These are phyloP conservation scores for Nectriaceae sp. DNA, from an alignment of 2,329 filamentous ascomycete genomes.

Conservation along the genomic window DNA sequence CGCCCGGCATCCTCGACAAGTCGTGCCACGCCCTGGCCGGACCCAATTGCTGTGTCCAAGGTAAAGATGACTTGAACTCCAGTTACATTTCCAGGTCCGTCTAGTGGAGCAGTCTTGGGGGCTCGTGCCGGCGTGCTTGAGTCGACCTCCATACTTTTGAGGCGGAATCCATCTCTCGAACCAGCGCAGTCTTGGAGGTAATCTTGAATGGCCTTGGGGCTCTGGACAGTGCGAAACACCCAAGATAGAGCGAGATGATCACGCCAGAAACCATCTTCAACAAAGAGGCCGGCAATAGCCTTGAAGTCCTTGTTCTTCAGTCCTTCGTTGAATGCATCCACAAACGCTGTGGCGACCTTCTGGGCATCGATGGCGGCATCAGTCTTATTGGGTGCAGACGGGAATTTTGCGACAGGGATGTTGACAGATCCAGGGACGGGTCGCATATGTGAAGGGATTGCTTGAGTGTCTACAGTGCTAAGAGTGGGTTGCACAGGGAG, in stretches of 20 bases:
- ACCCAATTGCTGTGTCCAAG: slow-evolving; percentile 54
- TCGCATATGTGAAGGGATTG: slow-evolving; percentile 30
- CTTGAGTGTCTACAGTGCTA: slow-evolving; percentile 19
- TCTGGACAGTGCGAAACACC: slow-evolving; percentile 52
- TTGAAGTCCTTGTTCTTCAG: slow-evolving; percentile 38
- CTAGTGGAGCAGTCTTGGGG: slow-evolving; percentile 49
- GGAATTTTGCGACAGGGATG: slow-evolving; percentile 48
- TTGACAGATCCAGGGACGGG: slow-evolving; percentile 55
- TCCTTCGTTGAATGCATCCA: slow-evolving; percentile 43
- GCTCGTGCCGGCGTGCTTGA: slow-evolving; percentile 43
- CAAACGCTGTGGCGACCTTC: slow-evolving; percentile 39
- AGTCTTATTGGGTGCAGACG: slow-evolving; percentile 24
- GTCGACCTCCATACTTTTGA: slow-evolving; percentile 49
- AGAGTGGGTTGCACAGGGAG: too few relatives aligned
- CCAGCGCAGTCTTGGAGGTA: slow-evolving; percentile 35
- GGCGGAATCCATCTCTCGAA: slow-evolving; percentile 36
- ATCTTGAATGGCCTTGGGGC: slow-evolving; percentile 36
- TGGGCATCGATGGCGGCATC: slow-evolving; percentile 32
- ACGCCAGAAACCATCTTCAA: slow-evolving; percentile 52
- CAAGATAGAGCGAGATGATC: slow-evolving; percentile 57
- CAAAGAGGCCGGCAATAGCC: slow-evolving; percentile 41
- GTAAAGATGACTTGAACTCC: slow-evolving; percentile 60
- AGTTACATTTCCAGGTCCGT: slow-evolving; percentile 47
- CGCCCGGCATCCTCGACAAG: slow-evolving; percentile 43
- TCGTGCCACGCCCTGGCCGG: slow-evolving; percentile 57